Percentiles rank a stretch among this genome's conserved stretches.
phyloP scores from a whole-genome alignment of 2,329 filamentous ascomycete genomes.

The Aspergillus sp. region DNA sequence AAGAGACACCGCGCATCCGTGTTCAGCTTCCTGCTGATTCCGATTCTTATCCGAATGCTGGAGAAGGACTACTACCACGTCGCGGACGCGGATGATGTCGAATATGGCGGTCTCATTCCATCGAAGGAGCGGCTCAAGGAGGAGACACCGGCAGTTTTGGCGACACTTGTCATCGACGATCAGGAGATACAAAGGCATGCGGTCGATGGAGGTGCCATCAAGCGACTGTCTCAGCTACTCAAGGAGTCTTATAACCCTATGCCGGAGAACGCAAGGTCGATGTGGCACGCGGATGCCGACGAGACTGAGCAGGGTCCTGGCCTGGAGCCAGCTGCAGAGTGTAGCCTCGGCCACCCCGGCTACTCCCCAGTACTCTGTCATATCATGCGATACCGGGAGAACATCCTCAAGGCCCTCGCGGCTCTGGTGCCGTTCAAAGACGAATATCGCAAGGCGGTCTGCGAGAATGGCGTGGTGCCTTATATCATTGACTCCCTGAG shows the following conservation, averaged over 20 bases:
- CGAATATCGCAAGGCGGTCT: slow-evolving; percentile 69
- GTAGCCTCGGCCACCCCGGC: slow-evolving; percentile 52
- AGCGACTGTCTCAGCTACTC: slow-evolving; percentile 52
- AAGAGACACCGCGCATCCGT: slow-evolving; percentile 55
- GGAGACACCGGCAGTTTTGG: slow-evolving; percentile 64
- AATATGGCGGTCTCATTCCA: slow-evolving; percentile 30
- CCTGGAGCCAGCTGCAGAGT: slow-evolving; percentile 19
- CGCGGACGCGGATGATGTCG: slow-evolving; percentile 30
- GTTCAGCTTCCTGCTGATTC: slow-evolving; percentile 59
- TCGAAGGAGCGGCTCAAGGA: slow-evolving; percentile 52
- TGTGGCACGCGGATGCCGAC: slow-evolving; percentile 44
- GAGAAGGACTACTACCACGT: slow-evolving; percentile 42
- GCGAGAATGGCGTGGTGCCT: slow-evolving; percentile 69
- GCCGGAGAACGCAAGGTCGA: slow-evolving; percentile 38
- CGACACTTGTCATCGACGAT: slow-evolving; percentile 68
- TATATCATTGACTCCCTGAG: slow-evolving; percentile 78
- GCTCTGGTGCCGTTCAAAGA: slow-evolving; percentile 74
- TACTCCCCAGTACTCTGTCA: slow-evolving; percentile 55
- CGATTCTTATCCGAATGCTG: slow-evolving; percentile 59
- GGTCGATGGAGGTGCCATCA: slow-evolving; percentile 58
- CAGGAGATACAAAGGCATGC: slow-evolving; percentile 72
- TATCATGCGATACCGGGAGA: slow-evolving; percentile 66
- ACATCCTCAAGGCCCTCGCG: slow-evolving; percentile 67
- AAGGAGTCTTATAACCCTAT: slow-evolving; percentile 58
- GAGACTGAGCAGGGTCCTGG: slow-evolving; percentile 12